A percentile compares a stretch with the other conserved stretches of the same genome.
phyloP scores from a whole-genome alignment of 768 basidiomycete genomes.

The Crucibulum laeve region DNA sequence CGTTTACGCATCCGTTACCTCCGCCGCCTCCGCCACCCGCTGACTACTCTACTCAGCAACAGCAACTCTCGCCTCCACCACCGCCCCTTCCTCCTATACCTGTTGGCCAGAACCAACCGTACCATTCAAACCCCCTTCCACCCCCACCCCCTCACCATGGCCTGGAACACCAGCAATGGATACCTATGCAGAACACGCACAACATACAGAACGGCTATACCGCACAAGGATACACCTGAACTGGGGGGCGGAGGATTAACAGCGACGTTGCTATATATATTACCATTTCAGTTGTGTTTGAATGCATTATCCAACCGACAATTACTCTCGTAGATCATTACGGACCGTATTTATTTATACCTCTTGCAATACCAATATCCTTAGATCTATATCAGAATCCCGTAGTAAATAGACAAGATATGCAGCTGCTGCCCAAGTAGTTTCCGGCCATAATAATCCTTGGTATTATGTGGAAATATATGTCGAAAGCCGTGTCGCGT shows the following conservation, averaged over 20 bases:
- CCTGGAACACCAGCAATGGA: conserved; percentile 32
- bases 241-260: too few species aligned
- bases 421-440: too few species aligned
- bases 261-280: too few species aligned
- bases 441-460: too few species aligned
- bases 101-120: conserved; percentile 20
- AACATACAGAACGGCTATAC: conserved; percentile 4
- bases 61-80: conserved; percentile 30
- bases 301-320: too few species aligned
- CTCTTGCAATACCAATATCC: too few species aligned
- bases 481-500: too few species aligned
- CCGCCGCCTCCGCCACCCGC: conserved; percentile 38
- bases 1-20: conserved; percentile 32
- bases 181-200: conserved; percentile 11
- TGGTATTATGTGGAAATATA: too few species aligned
- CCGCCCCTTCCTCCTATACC: conserved; percentile 19
- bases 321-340: too few species aligned
- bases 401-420: too few species aligned
- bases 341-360: too few species aligned
- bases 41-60: conserved; percentile 20
- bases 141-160: conserved; percentile 21
- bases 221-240: conserved; percentile 2
- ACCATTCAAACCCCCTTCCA: conserved; percentile 17
- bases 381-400: too few species aligned
- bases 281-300: not conserved